A percentile compares a stretch with the other conserved stretches of the same genome.
These are phyloP conservation scores for Fagopyrum homotropicum DNA, from an alignment of 148 eudicot species.

Conservation along the genomic window DNA sequence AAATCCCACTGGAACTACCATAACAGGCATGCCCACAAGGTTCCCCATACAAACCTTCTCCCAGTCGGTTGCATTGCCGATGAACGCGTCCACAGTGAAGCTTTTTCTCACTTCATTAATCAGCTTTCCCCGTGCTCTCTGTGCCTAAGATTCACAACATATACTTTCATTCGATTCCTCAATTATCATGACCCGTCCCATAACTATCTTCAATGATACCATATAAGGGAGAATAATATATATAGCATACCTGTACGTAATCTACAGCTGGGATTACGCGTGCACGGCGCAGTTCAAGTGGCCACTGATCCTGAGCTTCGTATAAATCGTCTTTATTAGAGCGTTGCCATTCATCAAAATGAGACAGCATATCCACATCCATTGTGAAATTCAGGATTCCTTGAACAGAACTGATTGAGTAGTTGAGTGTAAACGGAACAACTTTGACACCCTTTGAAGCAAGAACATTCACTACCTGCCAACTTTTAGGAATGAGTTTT, in stretches of 20 bases:
- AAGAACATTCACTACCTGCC: slow-evolving; percentile 68
- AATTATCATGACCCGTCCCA: no score
- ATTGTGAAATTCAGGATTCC: slow-evolving; percentile 82
- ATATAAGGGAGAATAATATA: neutral
- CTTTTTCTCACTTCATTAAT: slow-evolving; percentile 58
- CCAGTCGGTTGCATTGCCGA: slow-evolving; percentile 80
- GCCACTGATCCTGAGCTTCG: slow-evolving; percentile 99
- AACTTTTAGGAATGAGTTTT: neutral
- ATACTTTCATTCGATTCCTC: no score
- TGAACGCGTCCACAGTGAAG: slow-evolving; percentile 72
- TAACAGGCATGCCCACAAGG: slow-evolving; percentile 84
- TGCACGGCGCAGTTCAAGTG: slow-evolving; percentile 74
- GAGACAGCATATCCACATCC: slow-evolving; percentile 91
- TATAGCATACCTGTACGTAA: slow-evolving; percentile 53
- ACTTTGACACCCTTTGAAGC: slow-evolving; percentile 74
- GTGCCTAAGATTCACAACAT: slow-evolving; percentile 39
- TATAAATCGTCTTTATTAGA: slow-evolving; percentile 51
- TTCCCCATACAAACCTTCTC: slow-evolving; percentile 81
- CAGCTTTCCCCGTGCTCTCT: slow-evolving; percentile 74
- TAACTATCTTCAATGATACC: no score
- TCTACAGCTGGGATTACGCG: slow-evolving; percentile 84
- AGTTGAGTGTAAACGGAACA: slow-evolving; percentile 78
- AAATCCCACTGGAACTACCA: slow-evolving; percentile 72
- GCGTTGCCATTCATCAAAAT: slow-evolving; percentile 93
- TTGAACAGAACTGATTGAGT: slow-evolving; percentile 74